Conservation (phyloP, 352 stramenopile species). For the Pythium biforme region DNA sequence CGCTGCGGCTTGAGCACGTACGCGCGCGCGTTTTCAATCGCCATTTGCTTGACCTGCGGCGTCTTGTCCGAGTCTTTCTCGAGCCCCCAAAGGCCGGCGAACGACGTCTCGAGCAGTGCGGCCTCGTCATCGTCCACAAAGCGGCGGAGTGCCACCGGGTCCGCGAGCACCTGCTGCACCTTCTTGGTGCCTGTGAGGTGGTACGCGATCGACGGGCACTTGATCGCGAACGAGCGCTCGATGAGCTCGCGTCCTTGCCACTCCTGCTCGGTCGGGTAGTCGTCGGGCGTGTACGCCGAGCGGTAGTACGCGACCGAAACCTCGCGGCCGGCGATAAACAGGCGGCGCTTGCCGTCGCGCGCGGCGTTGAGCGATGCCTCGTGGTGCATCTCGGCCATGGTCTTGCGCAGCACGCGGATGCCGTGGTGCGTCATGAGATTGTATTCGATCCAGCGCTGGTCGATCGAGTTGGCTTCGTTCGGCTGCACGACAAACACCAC, state of each 20-base stretch:
- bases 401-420: constrained; percentile 74
- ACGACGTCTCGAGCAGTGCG: constrained; percentile 83
- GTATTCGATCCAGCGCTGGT: constrained; percentile 93
- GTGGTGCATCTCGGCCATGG: constrained; percentile 62
- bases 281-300: constrained; percentile 94
- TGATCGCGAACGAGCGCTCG: constrained; percentile 92
- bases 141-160: constrained; percentile 76
- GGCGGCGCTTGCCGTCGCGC: constrained; percentile 36
- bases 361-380: constrained; percentile 34
- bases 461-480: constrained; percentile 88
- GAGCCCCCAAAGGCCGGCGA: constrained; percentile 95
- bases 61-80: constrained; percentile 78
- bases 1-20: constrained; percentile 98
- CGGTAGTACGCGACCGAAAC: constrained; percentile 96
- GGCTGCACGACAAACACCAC: constrained; percentile 92
- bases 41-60: constrained; percentile 72
- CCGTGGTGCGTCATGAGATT: constrained; percentile 86
- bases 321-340: constrained; percentile 68
- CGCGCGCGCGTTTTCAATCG: constrained; percentile 51
- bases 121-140: constrained; percentile 85
- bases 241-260: constrained; percentile 89
- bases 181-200: constrained; percentile 98
- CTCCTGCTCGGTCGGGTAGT: constrained; percentile 92
- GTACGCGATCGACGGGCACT: constrained; percentile 96
- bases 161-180: constrained; percentile 95